Evolutionary conservation across 1,139 yeast genomes (phyloP).

Genomic region (Geotrichum macrosporum): DNA sequence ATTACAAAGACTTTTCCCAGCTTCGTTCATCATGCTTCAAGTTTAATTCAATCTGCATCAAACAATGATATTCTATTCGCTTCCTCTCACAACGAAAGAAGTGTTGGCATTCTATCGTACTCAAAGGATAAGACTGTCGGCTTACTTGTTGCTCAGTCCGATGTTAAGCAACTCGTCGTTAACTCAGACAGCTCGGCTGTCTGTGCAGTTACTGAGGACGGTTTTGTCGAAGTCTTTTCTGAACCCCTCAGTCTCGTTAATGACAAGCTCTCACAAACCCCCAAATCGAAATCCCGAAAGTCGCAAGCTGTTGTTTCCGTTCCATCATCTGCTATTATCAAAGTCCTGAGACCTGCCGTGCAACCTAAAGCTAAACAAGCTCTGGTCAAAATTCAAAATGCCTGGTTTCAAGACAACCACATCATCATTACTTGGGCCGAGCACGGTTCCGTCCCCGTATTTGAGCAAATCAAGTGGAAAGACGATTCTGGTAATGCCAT

Average conservation of each 20-base stretch:
- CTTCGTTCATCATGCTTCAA: slow-evolving; percentile 28
- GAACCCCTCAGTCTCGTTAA: slow-evolving; percentile 43
- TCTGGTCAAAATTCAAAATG: slow-evolving; percentile 33
- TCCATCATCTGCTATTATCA: slow-evolving; percentile 27
- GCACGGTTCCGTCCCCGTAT: slow-evolving; percentile 58
- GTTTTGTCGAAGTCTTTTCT: slow-evolving; percentile 60
- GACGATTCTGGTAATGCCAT: slow-evolving; percentile 33
- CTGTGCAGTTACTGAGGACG: slow-evolving; percentile 59
- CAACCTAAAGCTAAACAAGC: slow-evolving; percentile 20
- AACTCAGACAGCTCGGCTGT: slow-evolving; percentile 42
- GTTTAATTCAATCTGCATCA: slow-evolving; percentile 21
- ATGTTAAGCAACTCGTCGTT: slow-evolving; percentile 47
- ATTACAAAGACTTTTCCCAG: slow-evolving; percentile 29
- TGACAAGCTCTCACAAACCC: slow-evolving; percentile 20
- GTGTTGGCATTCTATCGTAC: slow-evolving; percentile 63
- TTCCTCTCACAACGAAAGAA: slow-evolving; percentile 72
- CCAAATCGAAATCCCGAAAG: slow-evolving; percentile 30
- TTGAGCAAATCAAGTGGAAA: slow-evolving; percentile 58
- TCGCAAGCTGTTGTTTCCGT: slow-evolving; percentile 30
- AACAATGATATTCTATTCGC: slow-evolving; percentile 46
- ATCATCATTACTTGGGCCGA: slow-evolving; percentile 67
- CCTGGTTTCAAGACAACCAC: slow-evolving; percentile 42
- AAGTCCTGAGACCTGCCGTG: slow-evolving; percentile 28
- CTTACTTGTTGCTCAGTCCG: slow-evolving; percentile 64
- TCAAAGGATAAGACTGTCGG: slow-evolving; percentile 39